Percentiles rank a stretch among this genome's conserved stretches.
Conservation (phyloP, 192 early-diverging fungal species). For the Rhizoclosmatium globosum region DNA sequence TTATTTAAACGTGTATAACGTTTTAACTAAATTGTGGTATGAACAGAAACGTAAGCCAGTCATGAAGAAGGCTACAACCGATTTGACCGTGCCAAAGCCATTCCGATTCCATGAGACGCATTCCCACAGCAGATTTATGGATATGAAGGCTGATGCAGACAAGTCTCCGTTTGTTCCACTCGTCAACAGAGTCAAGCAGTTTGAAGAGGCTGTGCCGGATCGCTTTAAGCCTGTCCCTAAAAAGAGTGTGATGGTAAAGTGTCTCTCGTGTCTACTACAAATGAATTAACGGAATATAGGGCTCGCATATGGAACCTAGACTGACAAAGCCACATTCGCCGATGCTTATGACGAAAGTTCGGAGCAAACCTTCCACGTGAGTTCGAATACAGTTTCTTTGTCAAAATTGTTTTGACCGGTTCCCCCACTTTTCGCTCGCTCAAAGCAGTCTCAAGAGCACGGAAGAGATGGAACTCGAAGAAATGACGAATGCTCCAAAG, state of each 20-base stretch:
- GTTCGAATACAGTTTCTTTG: conserved; percentile 14
- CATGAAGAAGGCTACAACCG: conserved; percentile 31
- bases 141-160: conserved; percentile 5
- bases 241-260: neutral
- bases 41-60: conserved; percentile 25
- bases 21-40: neutral
- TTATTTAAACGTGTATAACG: neutral
- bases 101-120: conserved; percentile 52
- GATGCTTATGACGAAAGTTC: conserved; percentile 50
- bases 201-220: conserved; percentile 43
- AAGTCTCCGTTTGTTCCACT: conserved; percentile 59
- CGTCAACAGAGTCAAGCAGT: conserved; percentile 46
- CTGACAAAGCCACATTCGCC: conserved; percentile 59
- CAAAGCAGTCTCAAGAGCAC: conserved; percentile 35
- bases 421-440: neutral
- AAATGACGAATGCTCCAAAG: conserved; percentile 45
- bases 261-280: too few species aligned
- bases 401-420: neutral
- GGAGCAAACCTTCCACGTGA: conserved; percentile 48
- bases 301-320: neutral
- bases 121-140: conserved; percentile 11
- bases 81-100: conserved; percentile 60
- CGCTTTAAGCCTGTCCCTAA: conserved; percentile 36
- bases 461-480: conserved; percentile 45
- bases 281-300: too few species aligned